These are phyloP conservation scores for Calonectria fujianensis DNA, from an alignment of 2,329 filamentous ascomycete species.

Conservation along the genomic window DNA sequence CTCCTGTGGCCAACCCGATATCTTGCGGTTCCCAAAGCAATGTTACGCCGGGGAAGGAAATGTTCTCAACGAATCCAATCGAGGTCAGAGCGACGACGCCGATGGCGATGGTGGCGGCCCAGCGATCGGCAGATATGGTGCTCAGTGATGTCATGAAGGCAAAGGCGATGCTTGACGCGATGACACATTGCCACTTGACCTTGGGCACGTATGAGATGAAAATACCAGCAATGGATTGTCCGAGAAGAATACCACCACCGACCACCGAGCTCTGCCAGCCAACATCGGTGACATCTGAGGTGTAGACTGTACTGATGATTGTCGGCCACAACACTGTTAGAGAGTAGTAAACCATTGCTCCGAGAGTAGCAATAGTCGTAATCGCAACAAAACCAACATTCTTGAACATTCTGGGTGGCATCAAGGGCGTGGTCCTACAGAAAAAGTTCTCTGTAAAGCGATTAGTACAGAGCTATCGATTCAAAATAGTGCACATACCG, in stretches of 20 bases:
- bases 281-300: conserved; percentile 59
- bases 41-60: conserved; percentile 65
- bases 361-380: conserved; percentile 61
- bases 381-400: conserved; percentile 63
- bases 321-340: conserved; percentile 67
- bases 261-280: conserved; percentile 65
- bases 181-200: conserved; percentile 60
- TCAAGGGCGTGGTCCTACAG: conserved; percentile 61
- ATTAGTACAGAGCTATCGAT: conserved; percentile 6
- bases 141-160: conserved; percentile 59
- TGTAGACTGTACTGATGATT: conserved; percentile 63
- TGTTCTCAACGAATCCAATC: conserved; percentile 63
- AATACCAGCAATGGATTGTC: conserved; percentile 61
- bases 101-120: conserved; percentile 57
- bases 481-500: conserved; percentile 45
- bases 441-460: conserved; percentile 58
- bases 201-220: conserved; percentile 60
- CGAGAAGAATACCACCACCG: conserved; percentile 63
- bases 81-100: conserved; percentile 56
- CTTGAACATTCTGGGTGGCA: conserved; percentile 65
- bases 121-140: conserved; percentile 53
- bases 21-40: conserved; percentile 67
- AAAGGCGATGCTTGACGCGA: conserved; percentile 55
- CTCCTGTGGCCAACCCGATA: conserved; percentile 65
- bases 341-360: conserved; percentile 66